Conservation (phyloP, 345 rosid species). For the Leavenworthia alabamica region DNA sequence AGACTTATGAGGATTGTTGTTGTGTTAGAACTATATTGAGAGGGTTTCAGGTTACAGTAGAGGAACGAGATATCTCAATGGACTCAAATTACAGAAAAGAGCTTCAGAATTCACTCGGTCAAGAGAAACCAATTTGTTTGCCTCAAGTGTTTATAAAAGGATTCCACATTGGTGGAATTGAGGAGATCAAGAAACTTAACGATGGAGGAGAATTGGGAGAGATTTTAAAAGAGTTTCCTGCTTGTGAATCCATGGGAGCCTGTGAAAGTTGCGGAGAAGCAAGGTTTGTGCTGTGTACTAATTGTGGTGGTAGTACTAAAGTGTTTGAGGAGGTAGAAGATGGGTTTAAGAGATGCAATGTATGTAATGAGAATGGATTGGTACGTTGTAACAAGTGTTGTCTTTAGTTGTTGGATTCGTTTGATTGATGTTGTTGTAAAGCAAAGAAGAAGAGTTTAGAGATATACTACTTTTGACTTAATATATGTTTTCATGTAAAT, state of each 20-base stretch:
- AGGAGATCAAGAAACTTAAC: conserved; percentile 66
- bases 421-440: conserved; percentile 11
- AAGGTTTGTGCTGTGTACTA: conserved; percentile 57
- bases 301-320: conserved; percentile 75
- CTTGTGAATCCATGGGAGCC: conserved; percentile 24
- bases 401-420: conserved; percentile 14
- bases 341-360: conserved; percentile 49
- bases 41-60: conserved; percentile 52
- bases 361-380: conserved; percentile 85
- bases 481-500: conserved; percentile 13
- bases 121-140: conserved; percentile 36
- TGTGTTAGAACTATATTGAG: conserved; percentile 53
- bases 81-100: conserved; percentile 64
- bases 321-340: conserved; percentile 45
- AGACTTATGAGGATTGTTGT: conserved; percentile 80
- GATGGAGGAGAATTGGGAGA: conserved; percentile 60
- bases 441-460: background rate
- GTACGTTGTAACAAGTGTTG: conserved; percentile 67
- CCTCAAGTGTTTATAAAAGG: conserved; percentile 70
- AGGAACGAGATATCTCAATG: conserved; percentile 82
- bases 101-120: conserved; percentile 34
- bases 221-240: conserved; percentile 47
- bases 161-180: conserved; percentile 55
- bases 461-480: conserved; percentile 10
- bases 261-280: conserved; percentile 72